Evolutionary conservation across 192 early-diverging fungal genomes (phyloP), one percentile per base, ranked within the genome.

Genomic region (Backusella liffmaniae): DNA sequence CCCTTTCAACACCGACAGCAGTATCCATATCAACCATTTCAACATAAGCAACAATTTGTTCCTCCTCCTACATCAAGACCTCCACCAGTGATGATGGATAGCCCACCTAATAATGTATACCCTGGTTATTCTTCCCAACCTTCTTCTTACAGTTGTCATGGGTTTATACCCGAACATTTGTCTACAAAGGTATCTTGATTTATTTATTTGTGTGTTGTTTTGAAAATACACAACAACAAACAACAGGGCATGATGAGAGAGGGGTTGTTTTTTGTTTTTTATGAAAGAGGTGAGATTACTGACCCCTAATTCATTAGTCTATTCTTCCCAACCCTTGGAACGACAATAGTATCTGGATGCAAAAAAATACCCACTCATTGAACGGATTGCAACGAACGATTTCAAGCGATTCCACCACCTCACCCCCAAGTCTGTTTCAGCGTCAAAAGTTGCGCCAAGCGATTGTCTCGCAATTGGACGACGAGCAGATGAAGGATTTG

Each of bases 371-470:
- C 10, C 35, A 23, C 35, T 67, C 13, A 46, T 36, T 42, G 39
- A 32, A 21, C 44, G 23, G 66, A 32, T 30, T 62, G 18, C 67
- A 36, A 44, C 13, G 59, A 34, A 46, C 36, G 5, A 41, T 53
- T 8, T 76, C 76, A 39, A 41, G 37, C n/a, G 77, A 82, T 26
- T 70, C 46, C 5, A 49, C 15, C 0, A n/a, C 46, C 13, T 62
- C 56, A 4, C 26, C 56, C 21, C 56, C 56, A 62, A 62, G 26
- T 62, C 56, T 62, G 56, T 62, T 79, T 59, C 59, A 41, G 67
- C 36, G 18, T 42, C 68, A 36, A 15, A 76, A 30, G 35, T 75
- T 83, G 30, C 30, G 49, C 21, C 76, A 83, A 23, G 81, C 69
- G 6, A 73, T 80, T 35, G 34, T 29, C 12, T 70, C 9, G 68